These are phyloP conservation scores for Kwoniella sp. DNA, from an alignment of 768 basidiomycete genomes.

Conservation along the genomic window DNA sequence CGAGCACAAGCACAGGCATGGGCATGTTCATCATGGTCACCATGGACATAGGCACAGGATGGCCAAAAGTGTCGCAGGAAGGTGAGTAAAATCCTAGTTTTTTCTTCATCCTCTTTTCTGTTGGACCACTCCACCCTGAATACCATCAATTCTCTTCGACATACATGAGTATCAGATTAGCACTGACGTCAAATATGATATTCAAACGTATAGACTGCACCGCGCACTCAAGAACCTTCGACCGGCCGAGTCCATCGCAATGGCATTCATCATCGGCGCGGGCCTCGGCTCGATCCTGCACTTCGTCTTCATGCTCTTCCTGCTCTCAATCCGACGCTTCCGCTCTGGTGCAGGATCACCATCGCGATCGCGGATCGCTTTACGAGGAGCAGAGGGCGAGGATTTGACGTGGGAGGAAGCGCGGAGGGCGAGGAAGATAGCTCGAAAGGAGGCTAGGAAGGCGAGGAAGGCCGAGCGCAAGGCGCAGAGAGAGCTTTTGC, in stretches of 20 bases:
- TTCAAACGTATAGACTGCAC: conserved; percentile 43
- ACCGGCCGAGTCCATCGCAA: conserved; percentile 33
- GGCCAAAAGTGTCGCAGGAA: conserved; percentile 8
- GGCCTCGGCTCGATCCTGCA: conserved; percentile 46
- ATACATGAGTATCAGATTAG: too few species aligned
- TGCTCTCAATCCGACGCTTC: conserved; percentile 32
- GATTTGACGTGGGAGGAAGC: conserved; percentile 7
- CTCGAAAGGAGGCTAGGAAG: conserved; percentile 12
- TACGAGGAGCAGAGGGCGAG: conserved; percentile 9
- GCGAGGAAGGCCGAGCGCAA: conserved; percentile 22
- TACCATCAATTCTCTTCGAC: neutral
- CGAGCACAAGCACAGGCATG: neutral
- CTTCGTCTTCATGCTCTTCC: conserved; percentile 42
- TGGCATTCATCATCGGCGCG: conserved; percentile 47
- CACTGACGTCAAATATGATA: neutral
- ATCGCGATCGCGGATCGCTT: conserved; percentile 3
- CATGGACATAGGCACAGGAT: conserved; percentile 16
- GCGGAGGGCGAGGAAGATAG: conserved; percentile 17
- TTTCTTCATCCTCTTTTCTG: too few species aligned
- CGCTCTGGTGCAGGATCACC: conserved; percentile 20
- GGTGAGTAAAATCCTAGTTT: conserved; percentile 17
- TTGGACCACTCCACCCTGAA: neutral
- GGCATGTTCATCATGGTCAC: conserved; percentile 12
- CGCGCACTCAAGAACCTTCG: conserved; percentile 32
- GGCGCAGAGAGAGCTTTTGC: conserved; percentile 31